Conservation (phyloP, 2,329 filamentous ascomycete species). For the Neofusicoccum umdonicola region DNA sequence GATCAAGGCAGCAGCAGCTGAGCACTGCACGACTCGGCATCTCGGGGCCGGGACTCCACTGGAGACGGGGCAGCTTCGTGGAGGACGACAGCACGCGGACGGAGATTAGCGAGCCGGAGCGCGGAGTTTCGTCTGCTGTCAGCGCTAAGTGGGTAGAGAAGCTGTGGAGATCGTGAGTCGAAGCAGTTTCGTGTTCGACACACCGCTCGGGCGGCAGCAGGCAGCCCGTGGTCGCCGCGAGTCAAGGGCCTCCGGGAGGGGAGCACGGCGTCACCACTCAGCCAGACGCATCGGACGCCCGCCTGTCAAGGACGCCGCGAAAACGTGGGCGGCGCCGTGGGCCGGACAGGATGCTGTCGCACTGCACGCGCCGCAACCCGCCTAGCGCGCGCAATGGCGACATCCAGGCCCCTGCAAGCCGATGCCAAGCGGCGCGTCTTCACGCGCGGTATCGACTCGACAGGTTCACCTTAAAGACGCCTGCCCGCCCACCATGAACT, state of each 20-base stretch:
- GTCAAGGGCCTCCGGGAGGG: too few species aligned
- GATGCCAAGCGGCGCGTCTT: conserved; percentile 1
- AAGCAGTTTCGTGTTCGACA: background rate
- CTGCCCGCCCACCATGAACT: background rate
- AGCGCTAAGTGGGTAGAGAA: background rate
- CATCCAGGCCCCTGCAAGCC: background rate
- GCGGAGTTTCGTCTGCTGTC: background rate
- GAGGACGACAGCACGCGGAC: background rate
- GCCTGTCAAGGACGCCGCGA: background rate
- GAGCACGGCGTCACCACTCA: conserved; percentile 4
- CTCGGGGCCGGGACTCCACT: too few species aligned
- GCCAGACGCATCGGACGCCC: background rate
- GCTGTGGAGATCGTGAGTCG: background rate
- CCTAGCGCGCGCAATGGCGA: conserved; percentile 1
- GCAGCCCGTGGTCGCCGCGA: too few species aligned
- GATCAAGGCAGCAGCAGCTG: too few species aligned
- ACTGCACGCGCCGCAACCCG: background rate
- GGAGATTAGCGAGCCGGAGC: background rate
- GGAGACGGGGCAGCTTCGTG: too few species aligned
- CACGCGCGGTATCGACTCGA: background rate
- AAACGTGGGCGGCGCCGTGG: background rate
- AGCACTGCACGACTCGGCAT: too few species aligned
- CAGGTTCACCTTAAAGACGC: background rate
- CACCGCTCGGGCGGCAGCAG: background rate
- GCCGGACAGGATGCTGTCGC: background rate